Base-by-base conservation (phyloP, 345 rosid species). In the Passiflora organensis region DNA sequence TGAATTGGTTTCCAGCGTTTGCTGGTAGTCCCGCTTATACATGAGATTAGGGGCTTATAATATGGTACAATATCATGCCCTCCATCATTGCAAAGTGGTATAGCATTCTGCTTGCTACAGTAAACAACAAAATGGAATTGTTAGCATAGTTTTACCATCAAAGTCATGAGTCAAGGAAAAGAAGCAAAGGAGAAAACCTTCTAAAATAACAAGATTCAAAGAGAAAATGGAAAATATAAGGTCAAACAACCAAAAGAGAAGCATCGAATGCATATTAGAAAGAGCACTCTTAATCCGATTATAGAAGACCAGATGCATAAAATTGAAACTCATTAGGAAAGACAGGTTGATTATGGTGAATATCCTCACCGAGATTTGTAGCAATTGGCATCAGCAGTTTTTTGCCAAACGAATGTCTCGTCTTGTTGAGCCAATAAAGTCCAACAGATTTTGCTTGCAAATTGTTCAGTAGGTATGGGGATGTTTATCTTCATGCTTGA, bases 401-500 rank as follows among this genome's bases (percentile, higher is more conserved):
- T 89, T 76, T 93, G 96, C 97, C 99, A 93, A 67, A 93, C 76
- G 62, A 81, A 83, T 43, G 96, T 86, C 75, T 93, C 96, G 15
- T 93, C 96, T 63, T 86, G 99, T 86, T 93, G 99, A 70, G 89
- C 86, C 57, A 79, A 74, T 38, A 83, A 76, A 69, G 75, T 83
- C 99, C 99, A 93, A 45, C 97, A 89, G 17, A 93, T 79, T 67
- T 78, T 79, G 53, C 80, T 87, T 24, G 86, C 70, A 59, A 80
- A 76, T 51, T 80, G 86, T 67, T 83, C 81, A 53, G 83, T 67
- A 13, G 82, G 82, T 44, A 77, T 70, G 62, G 76, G 56, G 55
- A 71, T 69, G 67, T 76, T 75, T 51, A 80, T 73, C 72, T 76
- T 86, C 81, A 43, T 58, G 39, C 59, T 73, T 1, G 56, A 46